Conservation (phyloP, 768 basidiomycete species). For the Tulasnella sp. region DNA sequence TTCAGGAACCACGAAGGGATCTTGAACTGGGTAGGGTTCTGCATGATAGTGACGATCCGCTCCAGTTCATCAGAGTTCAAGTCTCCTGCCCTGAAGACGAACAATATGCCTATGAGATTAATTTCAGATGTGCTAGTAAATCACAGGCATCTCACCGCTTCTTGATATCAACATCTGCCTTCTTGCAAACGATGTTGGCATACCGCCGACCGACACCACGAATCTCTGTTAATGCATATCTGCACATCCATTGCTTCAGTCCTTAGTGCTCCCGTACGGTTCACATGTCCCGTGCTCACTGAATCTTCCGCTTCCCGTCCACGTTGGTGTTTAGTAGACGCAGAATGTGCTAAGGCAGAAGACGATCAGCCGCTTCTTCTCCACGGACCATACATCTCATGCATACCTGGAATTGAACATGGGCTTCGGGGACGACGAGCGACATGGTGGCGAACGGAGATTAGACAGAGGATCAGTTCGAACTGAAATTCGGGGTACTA, state of each 20-base stretch:
- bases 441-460: conserved; percentile 60
- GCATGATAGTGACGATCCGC: conserved; percentile 97
- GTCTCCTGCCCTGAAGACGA: conserved; percentile 81
- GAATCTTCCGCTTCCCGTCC: conserved; percentile 98
- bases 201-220: conserved; percentile 99
- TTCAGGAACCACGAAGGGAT: conserved; percentile 99
- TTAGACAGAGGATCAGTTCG: background rate
- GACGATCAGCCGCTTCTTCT: background rate
- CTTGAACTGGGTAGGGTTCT: conserved; percentile 99
- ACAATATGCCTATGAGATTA: background rate
- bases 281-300: conserved; percentile 29
- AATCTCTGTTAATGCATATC: conserved; percentile 96
- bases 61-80: conserved; percentile 99
- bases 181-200: conserved; percentile 98
- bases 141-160: conserved; percentile 66
- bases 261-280: background rate
- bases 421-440: conserved; percentile 90
- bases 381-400: background rate
- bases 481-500: too few species aligned
- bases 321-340: conserved; percentile 99
- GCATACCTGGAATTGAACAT: conserved; percentile 87
- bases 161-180: conserved; percentile 97
- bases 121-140: background rate
- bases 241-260: background rate
- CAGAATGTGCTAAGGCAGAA: conserved; percentile 75